These are phyloP conservation scores for Lyophyllum shimeji DNA, from an alignment of 768 basidiomycete species.

Conservation along the genomic window DNA sequence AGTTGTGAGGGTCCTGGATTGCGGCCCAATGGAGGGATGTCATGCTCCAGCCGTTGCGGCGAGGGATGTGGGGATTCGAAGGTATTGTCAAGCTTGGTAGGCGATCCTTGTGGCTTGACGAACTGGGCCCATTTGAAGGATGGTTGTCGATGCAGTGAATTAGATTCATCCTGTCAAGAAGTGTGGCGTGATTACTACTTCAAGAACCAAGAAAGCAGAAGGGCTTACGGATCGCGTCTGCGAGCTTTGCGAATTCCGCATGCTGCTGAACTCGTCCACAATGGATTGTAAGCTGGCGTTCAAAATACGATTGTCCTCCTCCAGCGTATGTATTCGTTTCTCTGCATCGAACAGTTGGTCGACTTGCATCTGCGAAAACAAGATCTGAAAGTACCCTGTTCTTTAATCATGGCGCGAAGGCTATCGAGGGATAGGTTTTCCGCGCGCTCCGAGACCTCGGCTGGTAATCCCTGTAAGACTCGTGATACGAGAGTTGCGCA, in stretches of 20 bases:
- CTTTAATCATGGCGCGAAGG: constrained; percentile 63
- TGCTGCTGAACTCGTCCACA: constrained; percentile 60
- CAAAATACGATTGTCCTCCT: constrained; percentile 76
- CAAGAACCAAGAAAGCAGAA: constrained; percentile 2
- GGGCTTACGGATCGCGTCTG: constrained; percentile 38
- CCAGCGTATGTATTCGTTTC: constrained; percentile 64
- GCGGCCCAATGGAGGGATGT: constrained; percentile 45
- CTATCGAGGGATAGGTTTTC: constrained; percentile 62
- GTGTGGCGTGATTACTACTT: constrained; percentile 9
- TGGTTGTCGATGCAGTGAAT: constrained; percentile 64
- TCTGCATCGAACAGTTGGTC: constrained; percentile 37
- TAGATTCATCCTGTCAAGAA: constrained; percentile 31
- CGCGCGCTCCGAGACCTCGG: constrained; percentile 56
- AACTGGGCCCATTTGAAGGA: constrained; percentile 91
- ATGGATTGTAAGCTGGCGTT: constrained; percentile 61
- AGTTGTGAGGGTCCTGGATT: constrained; percentile 27
- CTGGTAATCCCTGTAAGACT: constrained; percentile 30
- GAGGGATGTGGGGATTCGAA: constrained; percentile 79
- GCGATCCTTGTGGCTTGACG: constrained; percentile 74
- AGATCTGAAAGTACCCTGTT: constrained; percentile 58
- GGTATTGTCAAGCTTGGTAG: constrained; percentile 63
- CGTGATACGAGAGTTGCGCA: not conserved
- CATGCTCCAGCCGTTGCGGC: constrained; percentile 76
- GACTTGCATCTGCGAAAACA: not conserved
- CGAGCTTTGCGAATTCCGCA: constrained; percentile 39